A percentile compares a stretch with the other conserved stretches of the same genome.
These are phyloP conservation scores for Pelargonium cotyledonis DNA, from an alignment of 441 rosid species.

Conservation along the genomic window DNA sequence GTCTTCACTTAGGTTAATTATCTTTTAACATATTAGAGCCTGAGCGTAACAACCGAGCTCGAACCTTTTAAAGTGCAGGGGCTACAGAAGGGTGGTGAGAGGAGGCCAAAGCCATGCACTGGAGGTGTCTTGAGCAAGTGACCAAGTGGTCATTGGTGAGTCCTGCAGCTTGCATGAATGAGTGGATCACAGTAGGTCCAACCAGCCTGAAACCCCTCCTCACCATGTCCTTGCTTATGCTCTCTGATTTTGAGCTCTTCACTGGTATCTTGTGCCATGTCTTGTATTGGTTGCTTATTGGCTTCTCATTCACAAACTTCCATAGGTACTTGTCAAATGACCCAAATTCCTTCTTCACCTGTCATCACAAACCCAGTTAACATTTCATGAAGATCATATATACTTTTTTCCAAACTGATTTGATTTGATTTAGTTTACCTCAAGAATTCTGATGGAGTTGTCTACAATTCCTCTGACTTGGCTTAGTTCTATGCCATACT, in stretches of 20 bases:
- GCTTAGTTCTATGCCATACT: slow-evolving; percentile 48
- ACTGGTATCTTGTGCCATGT: slow-evolving; percentile 70
- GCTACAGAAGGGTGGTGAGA: background rate
- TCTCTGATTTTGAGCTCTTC: slow-evolving; percentile 80
- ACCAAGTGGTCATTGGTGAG: slow-evolving; percentile 76
- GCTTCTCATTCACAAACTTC: slow-evolving; percentile 67
- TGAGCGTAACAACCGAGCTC: too few species aligned
- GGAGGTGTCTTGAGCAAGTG: slow-evolving; percentile 57
- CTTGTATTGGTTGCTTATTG: slow-evolving; percentile 59
- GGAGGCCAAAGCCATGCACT: slow-evolving; percentile 31
- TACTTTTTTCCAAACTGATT: too few species aligned
- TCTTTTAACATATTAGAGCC: too few species aligned
- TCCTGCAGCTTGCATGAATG: slow-evolving; percentile 90
- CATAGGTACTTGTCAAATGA: slow-evolving; percentile 68
- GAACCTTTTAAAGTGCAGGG: background rate
- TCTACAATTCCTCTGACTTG: slow-evolving; percentile 63
- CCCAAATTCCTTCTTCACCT: slow-evolving; percentile 54
- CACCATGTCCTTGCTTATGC: slow-evolving; percentile 84
- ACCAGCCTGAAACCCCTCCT: slow-evolving; percentile 66
- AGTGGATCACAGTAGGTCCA: slow-evolving; percentile 78
- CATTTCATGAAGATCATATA: too few species aligned
- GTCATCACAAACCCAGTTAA: too few species aligned
- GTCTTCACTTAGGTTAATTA: too few species aligned
- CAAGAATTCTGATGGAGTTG: slow-evolving; percentile 51
- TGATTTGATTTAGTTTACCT: slow-evolving; percentile 38